Percentiles rank a stretch among this genome's conserved stretches.
phyloP scores from a whole-genome alignment of 495 filamentous ascomycete genomes.

The Clavariopsis aquatica region DNA sequence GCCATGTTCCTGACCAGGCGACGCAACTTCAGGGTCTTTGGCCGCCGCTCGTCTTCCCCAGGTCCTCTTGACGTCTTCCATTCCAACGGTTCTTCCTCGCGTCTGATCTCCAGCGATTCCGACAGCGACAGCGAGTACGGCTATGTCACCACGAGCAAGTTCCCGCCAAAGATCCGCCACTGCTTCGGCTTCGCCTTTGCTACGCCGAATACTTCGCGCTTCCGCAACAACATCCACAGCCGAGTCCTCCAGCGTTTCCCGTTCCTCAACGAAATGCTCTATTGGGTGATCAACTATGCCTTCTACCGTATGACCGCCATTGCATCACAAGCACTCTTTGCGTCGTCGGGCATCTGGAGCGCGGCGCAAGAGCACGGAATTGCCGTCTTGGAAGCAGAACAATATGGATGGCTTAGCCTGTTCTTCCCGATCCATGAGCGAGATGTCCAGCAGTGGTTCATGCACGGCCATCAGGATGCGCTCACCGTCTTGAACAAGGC shows the following conservation, averaged over 20 bases:
- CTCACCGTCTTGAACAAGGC: slow-evolving; percentile 63
- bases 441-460: slow-evolving; percentile 62
- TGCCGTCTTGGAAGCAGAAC: slow-evolving; percentile 63
- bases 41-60: slow-evolving; percentile 35
- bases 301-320: slow-evolving; percentile 64
- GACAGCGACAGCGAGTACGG: slow-evolving; percentile 43
- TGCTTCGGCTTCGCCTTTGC: slow-evolving; percentile 52
- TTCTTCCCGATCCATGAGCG: slow-evolving; percentile 59
- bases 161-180: slow-evolving; percentile 50
- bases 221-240: slow-evolving; percentile 58
- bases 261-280: slow-evolving; percentile 43
- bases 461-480: slow-evolving; percentile 54
- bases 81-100: slow-evolving; percentile 47
- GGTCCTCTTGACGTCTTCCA: slow-evolving; percentile 45
- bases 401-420: slow-evolving; percentile 54
- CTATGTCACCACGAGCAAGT: slow-evolving; percentile 41
- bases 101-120: slow-evolving; percentile 44
- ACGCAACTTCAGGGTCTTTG: slow-evolving; percentile 52
- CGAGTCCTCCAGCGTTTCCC: slow-evolving; percentile 46
- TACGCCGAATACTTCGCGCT: slow-evolving; percentile 62
- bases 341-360: slow-evolving; percentile 62
- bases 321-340: slow-evolving; percentile 59
- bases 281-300: slow-evolving; percentile 58
- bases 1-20: slow-evolving; percentile 60
- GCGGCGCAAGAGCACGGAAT: slow-evolving; percentile 66